phyloP scores from a whole-genome alignment of 495 filamentous ascomycete genomes.

The Penicillium bovifimosum region DNA sequence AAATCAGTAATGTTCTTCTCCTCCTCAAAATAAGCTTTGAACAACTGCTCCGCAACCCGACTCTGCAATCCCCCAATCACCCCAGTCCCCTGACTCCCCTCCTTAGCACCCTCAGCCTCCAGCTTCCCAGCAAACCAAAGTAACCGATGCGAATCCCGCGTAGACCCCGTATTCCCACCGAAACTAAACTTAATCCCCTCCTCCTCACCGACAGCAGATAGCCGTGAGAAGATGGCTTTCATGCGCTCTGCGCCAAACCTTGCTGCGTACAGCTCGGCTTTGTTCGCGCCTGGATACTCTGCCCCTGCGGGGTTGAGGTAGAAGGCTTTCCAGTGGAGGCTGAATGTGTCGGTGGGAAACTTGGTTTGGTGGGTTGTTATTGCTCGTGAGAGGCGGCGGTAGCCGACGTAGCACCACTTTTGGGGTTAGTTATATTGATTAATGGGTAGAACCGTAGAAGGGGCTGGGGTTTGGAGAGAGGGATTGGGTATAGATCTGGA shows the following conservation, averaged over 20 bases:
- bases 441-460: background rate
- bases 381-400: slow-evolving; percentile 63
- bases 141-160: slow-evolving; percentile 69
- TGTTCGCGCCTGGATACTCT: slow-evolving; percentile 49
- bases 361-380: slow-evolving; percentile 59
- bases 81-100: slow-evolving; percentile 23
- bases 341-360: slow-evolving; percentile 68
- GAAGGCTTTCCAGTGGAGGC: slow-evolving; percentile 68
- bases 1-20: slow-evolving; percentile 69
- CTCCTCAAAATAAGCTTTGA: slow-evolving; percentile 70
- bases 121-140: slow-evolving; percentile 63
- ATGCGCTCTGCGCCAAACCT: slow-evolving; percentile 59
- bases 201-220: slow-evolving; percentile 51
- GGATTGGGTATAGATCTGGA: background rate
- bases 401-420: slow-evolving; percentile 76
- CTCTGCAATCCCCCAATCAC: slow-evolving; percentile 47
- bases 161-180: slow-evolving; percentile 70
- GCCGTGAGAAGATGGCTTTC: slow-evolving; percentile 49
- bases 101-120: slow-evolving; percentile 38
- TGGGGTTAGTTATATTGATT: background rate
- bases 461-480: background rate
- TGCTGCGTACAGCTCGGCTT: slow-evolving; percentile 44
- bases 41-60: slow-evolving; percentile 61
- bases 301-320: slow-evolving; percentile 69
- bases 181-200: slow-evolving; percentile 71